Percentiles rank a stretch among this genome's conserved stretches.
Evolutionary conservation across 768 basidiomycete species (phyloP).

Genomic region (Kwoniella sp.): DNA sequence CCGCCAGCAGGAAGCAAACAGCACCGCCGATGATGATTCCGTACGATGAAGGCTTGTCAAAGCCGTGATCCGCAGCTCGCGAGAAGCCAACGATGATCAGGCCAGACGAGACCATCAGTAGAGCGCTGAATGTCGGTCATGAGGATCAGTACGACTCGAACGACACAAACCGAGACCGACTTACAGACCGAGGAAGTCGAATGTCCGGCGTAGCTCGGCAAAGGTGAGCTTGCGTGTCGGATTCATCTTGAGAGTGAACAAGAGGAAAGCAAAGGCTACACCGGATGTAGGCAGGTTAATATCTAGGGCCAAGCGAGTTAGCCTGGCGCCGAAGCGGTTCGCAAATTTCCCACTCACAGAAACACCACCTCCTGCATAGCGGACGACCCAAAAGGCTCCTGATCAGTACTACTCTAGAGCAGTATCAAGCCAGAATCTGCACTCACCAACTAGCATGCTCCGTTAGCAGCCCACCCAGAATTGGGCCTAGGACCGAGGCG

Average conservation of each 20-base stretch:
- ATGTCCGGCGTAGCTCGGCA: constrained; percentile 33
- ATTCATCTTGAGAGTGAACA: constrained; percentile 49
- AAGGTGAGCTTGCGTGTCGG: constrained; percentile 36
- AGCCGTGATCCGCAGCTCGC: constrained; percentile 47
- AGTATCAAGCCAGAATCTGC: neutral
- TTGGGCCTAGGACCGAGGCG: constrained; percentile 67
- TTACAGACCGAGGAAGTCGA: constrained; percentile 52
- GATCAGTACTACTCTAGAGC: neutral
- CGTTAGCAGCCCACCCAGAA: constrained; percentile 63
- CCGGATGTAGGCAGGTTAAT: constrained; percentile 49
- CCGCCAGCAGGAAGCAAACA: constrained; percentile 13
- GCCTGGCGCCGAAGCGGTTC: too few species aligned
- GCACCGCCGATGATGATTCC: constrained; percentile 48
- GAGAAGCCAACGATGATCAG: constrained; percentile 51
- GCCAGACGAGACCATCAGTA: constrained; percentile 47
- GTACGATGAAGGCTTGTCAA: constrained; percentile 39
- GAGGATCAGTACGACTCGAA: neutral
- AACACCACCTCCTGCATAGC: constrained; percentile 35
- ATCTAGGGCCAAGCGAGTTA: constrained; percentile 13
- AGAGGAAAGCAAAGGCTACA: constrained; percentile 42
- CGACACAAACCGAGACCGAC: neutral
- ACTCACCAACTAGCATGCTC: constrained; percentile 27
- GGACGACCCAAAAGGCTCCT: neutral
- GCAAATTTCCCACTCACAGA: constrained; percentile 18
- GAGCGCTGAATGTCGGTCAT: constrained; percentile 21